Percentiles rank a stretch among this genome's conserved stretches.
These are phyloP conservation scores for Spatholobus suberectus DNA, from an alignment of 306 rosid genomes.

Conservation along the genomic window DNA sequence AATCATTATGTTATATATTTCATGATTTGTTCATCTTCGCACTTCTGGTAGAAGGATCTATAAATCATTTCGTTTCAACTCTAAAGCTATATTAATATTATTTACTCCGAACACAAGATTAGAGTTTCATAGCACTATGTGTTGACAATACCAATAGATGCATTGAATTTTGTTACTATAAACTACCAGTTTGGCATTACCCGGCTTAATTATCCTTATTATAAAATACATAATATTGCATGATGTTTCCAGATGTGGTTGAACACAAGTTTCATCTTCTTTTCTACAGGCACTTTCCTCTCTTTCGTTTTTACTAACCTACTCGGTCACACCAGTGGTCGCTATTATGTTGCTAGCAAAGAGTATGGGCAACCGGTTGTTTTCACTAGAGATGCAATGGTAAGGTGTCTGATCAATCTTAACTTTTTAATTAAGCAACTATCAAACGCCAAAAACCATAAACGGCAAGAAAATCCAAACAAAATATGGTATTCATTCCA, in stretches of 20 bases:
- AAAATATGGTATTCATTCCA: constrained; percentile 32
- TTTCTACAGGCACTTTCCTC: not conserved
- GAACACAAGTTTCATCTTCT: not conserved
- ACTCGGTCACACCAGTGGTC: not conserved
- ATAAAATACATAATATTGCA: not conserved
- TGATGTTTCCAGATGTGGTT: not conserved
- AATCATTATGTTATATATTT: not conserved
- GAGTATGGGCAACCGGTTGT: not conserved
- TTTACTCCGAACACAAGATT: not conserved
- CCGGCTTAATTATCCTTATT: not conserved
- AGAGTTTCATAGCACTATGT: not conserved
- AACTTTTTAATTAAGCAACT: not conserved
- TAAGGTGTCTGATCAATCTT: not conserved
- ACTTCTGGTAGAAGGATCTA: too few species aligned
- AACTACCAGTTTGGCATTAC: not conserved
- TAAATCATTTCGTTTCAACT: not conserved
- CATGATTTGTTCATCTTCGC: too few species aligned
- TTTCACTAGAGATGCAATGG: not conserved
- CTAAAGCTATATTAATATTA: not conserved
- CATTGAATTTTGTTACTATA: too few species aligned
- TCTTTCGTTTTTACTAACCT: not conserved
- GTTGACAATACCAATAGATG: not conserved
- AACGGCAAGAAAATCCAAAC: not conserved
- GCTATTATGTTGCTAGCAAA: not conserved
- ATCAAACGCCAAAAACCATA: not conserved